Conservation (phyloP, 2,329 filamentous ascomycete species). For the Trematosphaeria pertusa region DNA sequence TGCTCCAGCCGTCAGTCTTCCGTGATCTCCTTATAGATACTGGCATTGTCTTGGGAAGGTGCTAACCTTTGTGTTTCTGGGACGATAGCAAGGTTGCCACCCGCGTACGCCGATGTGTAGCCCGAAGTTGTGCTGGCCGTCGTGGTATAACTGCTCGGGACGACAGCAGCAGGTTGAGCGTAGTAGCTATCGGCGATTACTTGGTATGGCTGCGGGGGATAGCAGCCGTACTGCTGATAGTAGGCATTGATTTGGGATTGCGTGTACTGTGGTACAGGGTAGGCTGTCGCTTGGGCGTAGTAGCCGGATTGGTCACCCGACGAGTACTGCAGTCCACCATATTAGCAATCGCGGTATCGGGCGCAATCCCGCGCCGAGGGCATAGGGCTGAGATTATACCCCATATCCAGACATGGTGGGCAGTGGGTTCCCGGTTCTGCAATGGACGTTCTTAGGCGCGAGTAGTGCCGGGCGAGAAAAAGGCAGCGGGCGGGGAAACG, state of each 20-base stretch:
- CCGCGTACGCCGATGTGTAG: constrained; percentile 16
- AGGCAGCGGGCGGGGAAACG: constrained; percentile 1
- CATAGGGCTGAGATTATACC: constrained; percentile 16
- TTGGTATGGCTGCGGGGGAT: constrained; percentile 37
- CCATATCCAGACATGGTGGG: constrained; percentile 35
- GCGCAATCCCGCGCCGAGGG: no score
- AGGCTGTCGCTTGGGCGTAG: constrained; percentile 19
- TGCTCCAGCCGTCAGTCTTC: constrained; percentile 13
- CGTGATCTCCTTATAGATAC: background rate
- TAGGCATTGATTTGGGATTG: constrained; percentile 39
- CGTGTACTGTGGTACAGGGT: constrained; percentile 39
- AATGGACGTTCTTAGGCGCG: constrained; percentile 17
- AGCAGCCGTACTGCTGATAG: constrained; percentile 38
- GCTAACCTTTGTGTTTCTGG: constrained; percentile 2
- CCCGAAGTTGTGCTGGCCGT: constrained; percentile 8
- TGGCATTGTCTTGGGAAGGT: background rate
- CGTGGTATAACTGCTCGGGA: constrained; percentile 18
- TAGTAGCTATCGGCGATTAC: constrained; percentile 33
- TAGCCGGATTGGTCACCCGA: constrained; percentile 27
- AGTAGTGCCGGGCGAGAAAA: constrained; percentile 16
- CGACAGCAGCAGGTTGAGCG: constrained; percentile 18
- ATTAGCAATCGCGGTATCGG: no score
- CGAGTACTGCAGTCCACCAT: constrained; percentile 22
- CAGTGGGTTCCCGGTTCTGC: constrained; percentile 12
- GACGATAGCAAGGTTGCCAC: background rate